A percentile compares a stretch with the other conserved stretches of the same genome.
Evolutionary conservation across 2,329 filamentous ascomycete genomes (phyloP).

Genomic region (Fusarium sp.): DNA sequence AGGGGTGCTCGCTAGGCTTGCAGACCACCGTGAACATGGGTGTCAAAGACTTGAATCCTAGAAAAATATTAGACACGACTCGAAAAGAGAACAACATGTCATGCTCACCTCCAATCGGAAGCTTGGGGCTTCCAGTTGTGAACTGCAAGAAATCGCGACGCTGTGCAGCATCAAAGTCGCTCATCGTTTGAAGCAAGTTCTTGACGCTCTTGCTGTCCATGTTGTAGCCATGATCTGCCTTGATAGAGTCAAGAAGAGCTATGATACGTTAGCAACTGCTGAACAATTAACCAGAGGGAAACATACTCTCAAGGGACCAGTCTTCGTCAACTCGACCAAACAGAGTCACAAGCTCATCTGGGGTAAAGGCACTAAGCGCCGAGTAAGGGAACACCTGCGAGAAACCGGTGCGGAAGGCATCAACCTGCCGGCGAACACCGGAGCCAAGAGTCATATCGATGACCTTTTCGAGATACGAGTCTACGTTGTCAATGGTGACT

Average conservation of each 20-base stretch:
- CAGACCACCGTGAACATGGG: conserved; percentile 99
- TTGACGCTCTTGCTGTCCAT: conserved; percentile 97
- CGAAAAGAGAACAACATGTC: background rate
- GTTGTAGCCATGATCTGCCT: conserved; percentile 97
- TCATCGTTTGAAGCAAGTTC: conserved; percentile 94
- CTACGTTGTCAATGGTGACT: conserved; percentile 92
- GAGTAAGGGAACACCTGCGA: conserved; percentile 96
- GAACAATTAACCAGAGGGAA: background rate
- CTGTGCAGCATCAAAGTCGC: conserved; percentile 75
- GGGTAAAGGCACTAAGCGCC: conserved; percentile 90
- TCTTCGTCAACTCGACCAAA: conserved; percentile 95
- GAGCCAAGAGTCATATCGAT: conserved; percentile 90
- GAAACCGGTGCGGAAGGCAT: conserved; percentile 90
- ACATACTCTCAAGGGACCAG: conserved; percentile 95
- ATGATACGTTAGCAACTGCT: conserved; percentile 19
- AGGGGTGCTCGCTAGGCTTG: conserved; percentile 95
- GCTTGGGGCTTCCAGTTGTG: conserved; percentile 95
- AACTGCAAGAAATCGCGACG: conserved; percentile 96
- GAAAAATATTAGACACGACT: conserved; percentile 45
- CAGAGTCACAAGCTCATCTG: conserved; percentile 91
- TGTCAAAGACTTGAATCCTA: conserved; percentile 94
- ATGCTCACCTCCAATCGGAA: conserved; percentile 90
- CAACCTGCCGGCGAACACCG: conserved; percentile 86
- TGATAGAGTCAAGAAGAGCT: conserved; percentile 98
- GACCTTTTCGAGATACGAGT: conserved; percentile 83